A percentile compares a stretch with the other conserved stretches of the same genome.
phyloP scores from a whole-genome alignment of 1,139 yeast species.

The Protomyces lactucae-debilis region DNA sequence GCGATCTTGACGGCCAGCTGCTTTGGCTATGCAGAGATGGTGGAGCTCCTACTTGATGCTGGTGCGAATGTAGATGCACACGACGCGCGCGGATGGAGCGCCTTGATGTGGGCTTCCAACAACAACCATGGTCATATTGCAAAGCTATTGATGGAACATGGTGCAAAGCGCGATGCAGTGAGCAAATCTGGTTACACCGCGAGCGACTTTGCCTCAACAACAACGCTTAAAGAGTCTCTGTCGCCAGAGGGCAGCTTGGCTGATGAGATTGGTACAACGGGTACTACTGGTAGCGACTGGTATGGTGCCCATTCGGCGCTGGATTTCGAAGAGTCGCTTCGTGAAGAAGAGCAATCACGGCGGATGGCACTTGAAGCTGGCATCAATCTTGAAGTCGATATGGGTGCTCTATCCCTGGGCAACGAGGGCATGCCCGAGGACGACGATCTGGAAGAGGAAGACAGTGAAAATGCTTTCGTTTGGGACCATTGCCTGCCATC shows the following conservation, averaged over 20 bases:
- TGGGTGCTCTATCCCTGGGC: constrained; percentile 36
- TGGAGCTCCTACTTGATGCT: constrained; percentile 40
- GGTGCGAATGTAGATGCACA: constrained; percentile 42
- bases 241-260: constrained; percentile 4
- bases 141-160: constrained; percentile 39
- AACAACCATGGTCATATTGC: constrained; percentile 42
- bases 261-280: constrained; percentile 23
- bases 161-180: constrained; percentile 38
- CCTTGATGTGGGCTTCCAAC: constrained; percentile 48
- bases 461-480: constrained; percentile 36
- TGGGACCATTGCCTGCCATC: constrained; percentile 43
- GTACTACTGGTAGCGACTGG: constrained; percentile 35
- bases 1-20: constrained; percentile 44
- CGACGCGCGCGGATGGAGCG: constrained; percentile 45
- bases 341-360: constrained; percentile 33
- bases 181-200: constrained; percentile 42
- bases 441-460: constrained; percentile 25
- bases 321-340: constrained; percentile 36
- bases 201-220: constrained; percentile 40
- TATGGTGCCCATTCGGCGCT: constrained; percentile 36
- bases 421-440: constrained; percentile 31
- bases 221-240: constrained; percentile 29
- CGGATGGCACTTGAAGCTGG: constrained; percentile 38
- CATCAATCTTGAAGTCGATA: constrained; percentile 38
- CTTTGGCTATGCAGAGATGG: constrained; percentile 44